These are phyloP conservation scores for Eucalyptus lansdowneana DNA, from an alignment of 345 rosid genomes.

Conservation along the genomic window DNA sequence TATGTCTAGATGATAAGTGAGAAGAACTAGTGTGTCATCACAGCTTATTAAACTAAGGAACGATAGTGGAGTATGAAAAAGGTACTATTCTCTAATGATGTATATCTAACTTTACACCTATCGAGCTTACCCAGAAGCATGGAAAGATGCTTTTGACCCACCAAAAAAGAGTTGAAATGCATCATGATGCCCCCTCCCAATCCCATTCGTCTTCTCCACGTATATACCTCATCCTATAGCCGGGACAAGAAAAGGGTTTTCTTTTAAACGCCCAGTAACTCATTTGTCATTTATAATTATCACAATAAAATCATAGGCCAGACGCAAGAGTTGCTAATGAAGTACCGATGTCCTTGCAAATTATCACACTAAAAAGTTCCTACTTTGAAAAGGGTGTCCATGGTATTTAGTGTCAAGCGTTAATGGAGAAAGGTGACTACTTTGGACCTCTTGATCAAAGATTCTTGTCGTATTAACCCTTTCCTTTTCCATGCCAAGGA, in stretches of 20 bases:
- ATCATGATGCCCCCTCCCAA: background rate
- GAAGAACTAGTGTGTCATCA: background rate
- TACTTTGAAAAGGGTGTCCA: background rate
- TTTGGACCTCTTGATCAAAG: background rate
- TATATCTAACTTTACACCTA: background rate
- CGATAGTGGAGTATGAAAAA: background rate
- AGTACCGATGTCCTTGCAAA: background rate
- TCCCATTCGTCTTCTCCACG: background rate
- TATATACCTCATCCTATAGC: background rate
- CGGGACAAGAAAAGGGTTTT: background rate
- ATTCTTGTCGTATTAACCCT: background rate
- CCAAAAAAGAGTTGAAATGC: background rate
- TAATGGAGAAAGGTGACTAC: background rate
- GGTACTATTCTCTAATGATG: background rate
- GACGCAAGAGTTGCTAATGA: background rate
- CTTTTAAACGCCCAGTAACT: background rate
- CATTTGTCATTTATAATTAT: background rate
- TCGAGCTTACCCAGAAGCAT: background rate
- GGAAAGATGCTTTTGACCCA: background rate
- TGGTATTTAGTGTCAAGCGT: background rate
- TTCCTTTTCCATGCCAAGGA: background rate
- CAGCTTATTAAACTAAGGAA: background rate
- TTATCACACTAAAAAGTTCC: background rate
- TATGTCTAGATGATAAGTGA: background rate
- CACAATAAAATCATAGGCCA: background rate